Conservation (phyloP, 1,284 basidiomycete species). For the Tranzscheliella williamsii region DNA sequence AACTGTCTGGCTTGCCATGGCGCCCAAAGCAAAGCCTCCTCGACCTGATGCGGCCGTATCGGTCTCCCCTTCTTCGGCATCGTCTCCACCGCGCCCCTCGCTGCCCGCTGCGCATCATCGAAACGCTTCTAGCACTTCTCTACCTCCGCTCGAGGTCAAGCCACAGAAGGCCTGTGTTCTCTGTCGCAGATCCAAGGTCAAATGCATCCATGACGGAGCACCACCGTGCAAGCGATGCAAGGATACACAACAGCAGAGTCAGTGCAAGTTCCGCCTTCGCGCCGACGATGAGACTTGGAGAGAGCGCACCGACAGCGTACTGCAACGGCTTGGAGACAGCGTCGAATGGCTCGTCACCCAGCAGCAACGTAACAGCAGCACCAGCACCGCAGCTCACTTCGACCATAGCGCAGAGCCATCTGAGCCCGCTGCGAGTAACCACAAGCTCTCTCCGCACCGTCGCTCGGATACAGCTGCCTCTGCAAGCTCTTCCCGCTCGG, state of each 20-base stretch:
- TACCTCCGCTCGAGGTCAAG: slow-evolving; percentile 27
- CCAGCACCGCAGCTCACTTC: neutral
- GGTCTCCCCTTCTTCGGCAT: neutral
- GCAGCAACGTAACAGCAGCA: slow-evolving; percentile 10
- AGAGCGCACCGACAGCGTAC: slow-evolving; percentile 46
- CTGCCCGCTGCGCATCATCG: neutral
- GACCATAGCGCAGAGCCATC: too few species aligned
- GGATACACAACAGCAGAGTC: slow-evolving; percentile 36
- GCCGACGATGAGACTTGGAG: slow-evolving; percentile 50
- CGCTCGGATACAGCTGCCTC: slow-evolving; percentile 5
- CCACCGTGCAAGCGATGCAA: slow-evolving; percentile 50
- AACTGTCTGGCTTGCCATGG: too few species aligned
- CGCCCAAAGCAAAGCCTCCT: neutral
- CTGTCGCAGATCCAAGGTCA: slow-evolving; percentile 48
- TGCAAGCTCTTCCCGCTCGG: neutral
- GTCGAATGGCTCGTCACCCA: slow-evolving; percentile 44
- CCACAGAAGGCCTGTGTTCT: slow-evolving; percentile 50
- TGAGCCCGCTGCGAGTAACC: too few species aligned
- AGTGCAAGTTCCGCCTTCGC: slow-evolving; percentile 54
- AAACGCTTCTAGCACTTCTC: neutral
- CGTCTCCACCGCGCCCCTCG: neutral
- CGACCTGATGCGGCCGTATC: neutral
- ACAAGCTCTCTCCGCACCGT: slow-evolving; percentile 3
- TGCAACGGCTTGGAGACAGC: slow-evolving; percentile 29
- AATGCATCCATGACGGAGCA: slow-evolving; percentile 48